Base-by-base conservation (phyloP, 352 stramenopile species). In the Pythium oligandrum region DNA sequence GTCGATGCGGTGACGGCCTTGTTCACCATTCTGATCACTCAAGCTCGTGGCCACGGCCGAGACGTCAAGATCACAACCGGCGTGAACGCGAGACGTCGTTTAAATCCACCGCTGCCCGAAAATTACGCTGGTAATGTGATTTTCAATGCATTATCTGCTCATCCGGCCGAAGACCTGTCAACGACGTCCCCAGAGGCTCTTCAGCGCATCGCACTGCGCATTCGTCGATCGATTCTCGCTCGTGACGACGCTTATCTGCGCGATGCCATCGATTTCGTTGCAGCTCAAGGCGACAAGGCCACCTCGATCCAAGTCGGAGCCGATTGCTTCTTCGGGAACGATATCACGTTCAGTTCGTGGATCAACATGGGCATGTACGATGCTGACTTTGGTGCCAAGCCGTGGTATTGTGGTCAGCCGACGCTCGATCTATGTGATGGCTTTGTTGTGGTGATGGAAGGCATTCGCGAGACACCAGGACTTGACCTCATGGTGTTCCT, bases 261-360 rank as follows among this genome's bases (percentile, higher is more conserved):
- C 2, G 77, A 88, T 44, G 68, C 72, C 40, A 70, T 85, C 30
- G 65, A 73, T 37, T 88, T 85, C 40, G 44, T 85, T 17, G 52
- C 56, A 0, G 51, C 69, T 11, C 63, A 79, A 32, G 55, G 37
- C 1, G 38, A n/a, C 30, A 72, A 70, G 31, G 51, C 68, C 40
- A 63, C 53, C 3, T 61, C 68, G 36, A 63, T 82, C 52, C 53
- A 71, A 4, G 62, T 78, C 0, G 64, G 70, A 2, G 70, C 61
- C 5, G 60, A 80, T 35, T 85, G 80, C 48, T 63, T 75, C 50
- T 71, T 82, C 32, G 73, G 76, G 1, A 50, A 59, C 1, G 73
- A 87, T 36, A 48, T 85, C 50, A 78, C 79, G 64, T 83, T 85
- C 66, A 80, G 73, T 36, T 87, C 73, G 8, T 79, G 68, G 67